A percentile compares a stretch with the other conserved stretches of the same genome.
Conservation (phyloP, 768 basidiomycete genomes). For the Russula griseocarnosa region DNA sequence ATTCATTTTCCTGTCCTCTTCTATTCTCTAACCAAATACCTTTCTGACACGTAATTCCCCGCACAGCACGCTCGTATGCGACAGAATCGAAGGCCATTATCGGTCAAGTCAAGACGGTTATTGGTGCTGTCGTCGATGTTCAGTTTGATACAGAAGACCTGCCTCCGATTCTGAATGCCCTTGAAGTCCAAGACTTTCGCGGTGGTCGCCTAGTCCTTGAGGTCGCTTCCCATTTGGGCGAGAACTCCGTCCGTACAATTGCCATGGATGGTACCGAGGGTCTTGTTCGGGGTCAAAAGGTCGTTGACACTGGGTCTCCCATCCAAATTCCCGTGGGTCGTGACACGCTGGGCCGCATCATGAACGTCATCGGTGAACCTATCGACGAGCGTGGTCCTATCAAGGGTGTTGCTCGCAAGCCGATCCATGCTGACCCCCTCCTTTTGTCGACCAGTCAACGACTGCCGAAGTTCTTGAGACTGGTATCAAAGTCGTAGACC, state of each 20-base stretch:
- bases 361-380: slow-evolving; percentile 99
- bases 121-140: slow-evolving; percentile 99
- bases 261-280: slow-evolving; percentile 99
- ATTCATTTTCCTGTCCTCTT: slow-evolving; percentile 22
- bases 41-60: slow-evolving; percentile 31
- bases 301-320: slow-evolving; percentile 93
- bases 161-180: slow-evolving; percentile 96
- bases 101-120: slow-evolving; percentile 95
- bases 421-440: slow-evolving; percentile 96
- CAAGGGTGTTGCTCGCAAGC: slow-evolving; percentile 85
- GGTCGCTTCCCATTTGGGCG: slow-evolving; percentile 96
- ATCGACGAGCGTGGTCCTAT: slow-evolving; percentile 99
- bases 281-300: slow-evolving; percentile 98
- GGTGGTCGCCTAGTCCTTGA: slow-evolving; percentile 98
- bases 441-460: slow-evolving; percentile 98
- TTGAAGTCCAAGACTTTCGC: slow-evolving; percentile 92
- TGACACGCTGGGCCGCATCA: slow-evolving; percentile 95
- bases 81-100: slow-evolving; percentile 73
- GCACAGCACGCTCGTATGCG: slow-evolving; percentile 80
- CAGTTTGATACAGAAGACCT: slow-evolving; percentile 95
- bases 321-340: slow-evolving; percentile 96
- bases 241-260: slow-evolving; percentile 99
- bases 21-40: slow-evolving; percentile 26
- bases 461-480: slow-evolving; percentile 99
- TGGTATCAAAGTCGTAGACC: slow-evolving; percentile 99